Base-by-base conservation (phyloP, 495 filamentous ascomycete genomes). In the Tuber microsphaerosporum region DNA sequence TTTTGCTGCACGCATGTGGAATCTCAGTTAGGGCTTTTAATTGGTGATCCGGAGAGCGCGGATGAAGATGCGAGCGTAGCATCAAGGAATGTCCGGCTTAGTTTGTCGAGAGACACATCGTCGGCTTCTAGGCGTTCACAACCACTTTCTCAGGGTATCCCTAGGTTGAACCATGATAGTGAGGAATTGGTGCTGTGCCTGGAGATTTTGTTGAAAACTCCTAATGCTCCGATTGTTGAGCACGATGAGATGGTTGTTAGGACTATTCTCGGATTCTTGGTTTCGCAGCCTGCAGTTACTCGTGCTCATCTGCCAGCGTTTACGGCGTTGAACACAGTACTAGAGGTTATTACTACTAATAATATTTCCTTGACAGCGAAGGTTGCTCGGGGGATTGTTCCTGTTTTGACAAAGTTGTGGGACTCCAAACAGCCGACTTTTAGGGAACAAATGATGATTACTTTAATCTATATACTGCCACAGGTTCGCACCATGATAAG, bases 321-420 rank as follows among this genome's bases (percentile, higher is more conserved):
- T 78, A 90, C 89, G 61, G 86, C 89, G 72, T 87, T 98, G 77
- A 96, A 95, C 85, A 85, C 85, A 77, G 84, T 97, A 46, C 82
- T 95, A 65, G 85, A 85, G 44, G 88, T 85, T 77, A 88, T 89
- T 2, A 85, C 92, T 56, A 89, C 89, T 46, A 91, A 96, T 80
- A 87, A 92, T 74, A 86, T 89, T 26, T 82, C 87, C 20, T 85
- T 96, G 41, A 87, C 89, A 19, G 86, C 87, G 75, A 85, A 84
- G 48, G 84, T 89, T 41, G 83, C 91, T 69, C 82, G 86, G 48
- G 86, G 89, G 26, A 79, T 94, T 70, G 81, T 97, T 34, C 92
- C 93, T 5, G 82, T 93, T 46, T 88, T 97, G 69, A 88, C 87
- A 42, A 85, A 88, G 31, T 86, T 92, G 78, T 97, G 95, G 95